Evolutionary conservation across 225 moss, liverwort and hornwort species (phyloP), one percentile per base, ranked within the genome.

Genomic region (Sphagnum contortum): DNA sequence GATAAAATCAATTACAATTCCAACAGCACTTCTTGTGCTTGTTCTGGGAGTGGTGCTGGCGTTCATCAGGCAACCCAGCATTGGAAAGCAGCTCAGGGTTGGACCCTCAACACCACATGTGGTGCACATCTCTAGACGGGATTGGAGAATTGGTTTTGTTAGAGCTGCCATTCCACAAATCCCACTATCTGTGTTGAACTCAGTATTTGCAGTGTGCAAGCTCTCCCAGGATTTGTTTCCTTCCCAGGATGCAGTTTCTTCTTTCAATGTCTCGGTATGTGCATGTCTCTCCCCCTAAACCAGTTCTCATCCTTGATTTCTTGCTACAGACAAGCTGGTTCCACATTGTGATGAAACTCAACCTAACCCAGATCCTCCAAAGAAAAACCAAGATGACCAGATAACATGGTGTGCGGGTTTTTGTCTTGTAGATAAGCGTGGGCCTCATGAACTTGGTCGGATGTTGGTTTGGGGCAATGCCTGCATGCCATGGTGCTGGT

Each of bases 401-500:
- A 8, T 48, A 48, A 50, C 48, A 64, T 3, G 48, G 48, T 48
- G 12, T 64, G 13, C 5, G 64, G 29, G 12, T 12, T 65, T 52
- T 54, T 6, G 51, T 12, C 45, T 9, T 51, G 51, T 66, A 77
- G 77, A 47, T 61, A 2, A 92, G 88, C 1, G 29, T 29, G 29
- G 29, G 29, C 29, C 29, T 56, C 3, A 90, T 96, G 92, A 96
- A 96, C 61, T 53, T 92, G 29, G 87, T 89, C 4, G 90, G 96
- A 0, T 92, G 92, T 61, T 96, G 96, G 96, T 92, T 85, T 58
- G 96, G 92, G 9, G 73, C 85, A 5, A 87, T 96, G 92, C 96
- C 90, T 3, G 76, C 87, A 2, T 92, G 90, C 68, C 96, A 98
- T 50, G 96, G 96, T 4, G 88, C 87, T 8, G 92, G 96, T 5